Conservation (phyloP, 805 yeast genomes). For the Ogataea glucozyma region DNA sequence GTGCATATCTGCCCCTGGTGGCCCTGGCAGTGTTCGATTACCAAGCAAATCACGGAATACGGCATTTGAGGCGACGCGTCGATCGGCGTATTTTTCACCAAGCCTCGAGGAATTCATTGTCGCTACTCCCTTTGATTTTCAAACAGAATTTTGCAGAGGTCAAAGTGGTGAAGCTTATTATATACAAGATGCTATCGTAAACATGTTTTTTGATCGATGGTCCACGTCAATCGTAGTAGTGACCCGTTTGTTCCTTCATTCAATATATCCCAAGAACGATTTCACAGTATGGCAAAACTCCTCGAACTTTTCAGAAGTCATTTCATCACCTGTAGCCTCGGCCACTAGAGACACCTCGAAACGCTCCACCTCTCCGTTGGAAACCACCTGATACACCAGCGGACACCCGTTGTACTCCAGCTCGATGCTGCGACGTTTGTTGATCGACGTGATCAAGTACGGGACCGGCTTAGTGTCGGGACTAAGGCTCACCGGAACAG, state of each 20-base stretch:
- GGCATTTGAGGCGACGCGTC: too few relatives aligned
- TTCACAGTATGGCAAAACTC: conserved; percentile 10
- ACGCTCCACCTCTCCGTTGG: conserved; percentile 27
- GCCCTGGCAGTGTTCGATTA: too few relatives aligned
- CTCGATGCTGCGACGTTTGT: conserved; percentile 30
- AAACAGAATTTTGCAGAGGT: too few relatives aligned
- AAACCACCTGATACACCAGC: conserved; percentile 30
- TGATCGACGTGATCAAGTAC: conserved; percentile 26
- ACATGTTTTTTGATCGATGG: too few relatives aligned
- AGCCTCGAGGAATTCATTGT: too few relatives aligned
- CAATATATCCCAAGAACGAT: conserved; percentile 17
- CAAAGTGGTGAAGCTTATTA: too few relatives aligned
- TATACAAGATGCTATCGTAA: background rate
- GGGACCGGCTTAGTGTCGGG: conserved; percentile 12
- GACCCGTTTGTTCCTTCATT: background rate
- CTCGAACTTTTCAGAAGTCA: conserved; percentile 14
- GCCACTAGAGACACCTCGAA: conserved; percentile 30
- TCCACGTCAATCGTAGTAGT: background rate
- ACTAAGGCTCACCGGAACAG: conserved; percentile 18
- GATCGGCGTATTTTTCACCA: conserved; percentile 5
- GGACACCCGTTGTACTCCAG: conserved; percentile 29
- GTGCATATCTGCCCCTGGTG: too few relatives aligned
- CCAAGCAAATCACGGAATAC: too few relatives aligned
- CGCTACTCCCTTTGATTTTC: too few relatives aligned
- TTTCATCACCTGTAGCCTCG: conserved; percentile 12